Conservation (phyloP, 2,329 filamentous ascomycete species). For the Botrytis aclada region DNA sequence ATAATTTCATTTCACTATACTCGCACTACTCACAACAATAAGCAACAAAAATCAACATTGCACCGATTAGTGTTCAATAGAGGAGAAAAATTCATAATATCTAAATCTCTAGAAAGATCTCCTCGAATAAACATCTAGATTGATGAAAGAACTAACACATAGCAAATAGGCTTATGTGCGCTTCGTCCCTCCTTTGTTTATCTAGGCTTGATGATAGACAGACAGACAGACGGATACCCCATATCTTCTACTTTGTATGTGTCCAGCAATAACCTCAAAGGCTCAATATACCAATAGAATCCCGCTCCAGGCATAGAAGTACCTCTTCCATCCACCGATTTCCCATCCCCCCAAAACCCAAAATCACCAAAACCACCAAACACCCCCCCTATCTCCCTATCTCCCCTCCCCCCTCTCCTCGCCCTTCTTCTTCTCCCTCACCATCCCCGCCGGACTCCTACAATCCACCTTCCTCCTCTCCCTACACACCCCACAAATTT, state of each 20-base stretch:
- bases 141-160: fast-evolving
- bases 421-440: no score
- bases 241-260: neutral
- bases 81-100: neutral
- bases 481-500: neutral
- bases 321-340: no score
- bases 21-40: no score
- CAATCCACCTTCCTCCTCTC: neutral
- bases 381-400: neutral
- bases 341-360: no score
- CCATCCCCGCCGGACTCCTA: neutral
- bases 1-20: no score
- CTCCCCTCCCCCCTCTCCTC: neutral
- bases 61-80: no score
- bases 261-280: neutral
- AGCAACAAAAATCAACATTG: no score
- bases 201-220: neutral
- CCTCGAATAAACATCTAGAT: fast-evolving
- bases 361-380: fast-evolving
- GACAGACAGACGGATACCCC: fast-evolving
- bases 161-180: neutral
- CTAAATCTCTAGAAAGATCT: neutral
- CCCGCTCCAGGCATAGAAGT: no score
- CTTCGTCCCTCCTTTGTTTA: neutral
- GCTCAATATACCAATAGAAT: no score